phyloP scores from a whole-genome alignment of 768 basidiomycete species.

The Suillus hirtellus region DNA sequence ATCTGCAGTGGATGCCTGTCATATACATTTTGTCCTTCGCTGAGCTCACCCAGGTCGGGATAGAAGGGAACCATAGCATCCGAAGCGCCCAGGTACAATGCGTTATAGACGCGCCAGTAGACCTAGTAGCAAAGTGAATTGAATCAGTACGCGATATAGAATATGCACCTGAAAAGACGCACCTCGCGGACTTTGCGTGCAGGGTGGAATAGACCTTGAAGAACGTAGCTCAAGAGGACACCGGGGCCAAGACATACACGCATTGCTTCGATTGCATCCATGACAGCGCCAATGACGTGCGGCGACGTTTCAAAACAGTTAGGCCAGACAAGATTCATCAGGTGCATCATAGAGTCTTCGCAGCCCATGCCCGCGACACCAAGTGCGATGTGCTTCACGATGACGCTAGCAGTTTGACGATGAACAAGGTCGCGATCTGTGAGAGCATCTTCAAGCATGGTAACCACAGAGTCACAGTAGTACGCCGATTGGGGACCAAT shows the following conservation, averaged over 20 bases:
- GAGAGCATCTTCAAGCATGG: constrained; percentile 96
- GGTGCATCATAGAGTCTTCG: constrained; percentile 96
- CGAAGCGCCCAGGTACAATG: constrained; percentile 85
- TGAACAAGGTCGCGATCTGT: constrained; percentile 99
- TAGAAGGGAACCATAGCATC: constrained; percentile 96
- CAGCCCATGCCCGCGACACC: constrained; percentile 97
- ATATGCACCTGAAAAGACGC: constrained; percentile 21
- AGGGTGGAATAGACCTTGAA: constrained; percentile 97
- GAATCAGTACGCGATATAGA: constrained; percentile 9
- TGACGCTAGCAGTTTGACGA: constrained; percentile 96
- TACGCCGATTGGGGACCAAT: constrained; percentile 96
- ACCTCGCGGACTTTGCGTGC: constrained; percentile 97
- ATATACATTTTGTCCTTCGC: constrained; percentile 88
- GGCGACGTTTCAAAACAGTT: constrained; percentile 99
- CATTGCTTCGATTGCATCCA: constrained; percentile 99
- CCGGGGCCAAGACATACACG: constrained; percentile 94
- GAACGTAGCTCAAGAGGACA: constrained; percentile 84
- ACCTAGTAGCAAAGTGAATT: constrained; percentile 36
- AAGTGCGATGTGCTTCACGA: constrained; percentile 96
- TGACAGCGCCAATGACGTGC: constrained; percentile 96
- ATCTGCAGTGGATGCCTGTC: constrained; percentile 82
- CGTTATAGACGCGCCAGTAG: constrained; percentile 97
- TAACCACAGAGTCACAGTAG: constrained; percentile 96
- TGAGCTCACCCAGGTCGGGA: constrained; percentile 86
- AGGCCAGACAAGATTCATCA: constrained; percentile 99